Conservation (phyloP, 2,329 filamentous ascomycete genomes). For the Sarocladiaceae sp. region DNA sequence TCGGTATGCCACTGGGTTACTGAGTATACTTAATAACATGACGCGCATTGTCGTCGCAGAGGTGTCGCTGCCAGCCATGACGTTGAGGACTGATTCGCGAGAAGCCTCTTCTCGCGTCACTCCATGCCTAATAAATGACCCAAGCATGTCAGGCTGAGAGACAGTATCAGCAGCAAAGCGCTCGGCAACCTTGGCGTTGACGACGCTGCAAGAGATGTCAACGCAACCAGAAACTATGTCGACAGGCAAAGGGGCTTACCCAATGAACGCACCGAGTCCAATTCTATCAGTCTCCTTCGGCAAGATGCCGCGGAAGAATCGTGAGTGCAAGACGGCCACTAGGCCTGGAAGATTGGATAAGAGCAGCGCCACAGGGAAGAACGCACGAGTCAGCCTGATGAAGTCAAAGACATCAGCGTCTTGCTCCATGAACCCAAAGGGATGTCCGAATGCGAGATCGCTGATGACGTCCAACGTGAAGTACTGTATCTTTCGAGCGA, state of each 20-base stretch:
- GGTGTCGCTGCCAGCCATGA: constrained; percentile 33
- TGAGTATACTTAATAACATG: constrained; percentile 45
- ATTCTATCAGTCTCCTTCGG: constrained; percentile 33
- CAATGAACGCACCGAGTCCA: constrained; percentile 32
- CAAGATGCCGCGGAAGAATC: constrained; percentile 32
- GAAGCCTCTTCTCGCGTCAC: constrained; percentile 22
- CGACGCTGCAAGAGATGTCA: constrained; percentile 5
- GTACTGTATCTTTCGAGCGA: constrained; percentile 46
- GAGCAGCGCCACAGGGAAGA: constrained; percentile 36
- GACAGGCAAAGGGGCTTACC: too few relatives aligned
- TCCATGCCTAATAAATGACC: constrained; percentile 34
- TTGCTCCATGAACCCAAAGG: constrained; percentile 41
- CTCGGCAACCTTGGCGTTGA: constrained; percentile 15
- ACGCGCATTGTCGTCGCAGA: constrained; percentile 45
- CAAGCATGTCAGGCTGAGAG: constrained; percentile 30
- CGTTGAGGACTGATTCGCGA: constrained; percentile 26
- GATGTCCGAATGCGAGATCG: constrained; percentile 43
- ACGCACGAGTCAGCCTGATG: constrained; percentile 35
- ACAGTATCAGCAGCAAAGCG: constrained; percentile 16
- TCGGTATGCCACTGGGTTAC: constrained; percentile 37
- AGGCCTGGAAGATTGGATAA: constrained; percentile 36
- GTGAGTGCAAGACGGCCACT: constrained; percentile 33
- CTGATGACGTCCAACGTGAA: constrained; percentile 52
- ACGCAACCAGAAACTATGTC: neutral
- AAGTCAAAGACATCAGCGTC: constrained; percentile 43